Evolutionary conservation across 164 flowering plant genomes (phyloP).

Genomic region (Tetracentron sinense): DNA sequence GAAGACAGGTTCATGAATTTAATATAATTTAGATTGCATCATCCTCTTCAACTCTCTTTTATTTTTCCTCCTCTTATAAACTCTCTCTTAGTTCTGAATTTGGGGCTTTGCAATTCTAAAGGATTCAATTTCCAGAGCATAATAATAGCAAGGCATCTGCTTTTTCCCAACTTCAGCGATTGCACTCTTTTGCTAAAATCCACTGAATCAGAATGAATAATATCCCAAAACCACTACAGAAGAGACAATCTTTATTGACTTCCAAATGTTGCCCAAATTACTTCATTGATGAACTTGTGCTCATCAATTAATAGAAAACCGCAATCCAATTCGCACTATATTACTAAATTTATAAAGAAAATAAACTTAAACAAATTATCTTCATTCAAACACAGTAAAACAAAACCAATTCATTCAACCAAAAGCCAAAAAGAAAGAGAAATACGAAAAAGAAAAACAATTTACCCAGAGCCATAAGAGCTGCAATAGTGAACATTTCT

Average conservation of each 20-base stretch:
- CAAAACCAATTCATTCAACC: not conserved
- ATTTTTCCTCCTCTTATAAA: too few relatives aligned
- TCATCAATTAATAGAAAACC: too few relatives aligned
- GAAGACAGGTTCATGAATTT: not conserved
- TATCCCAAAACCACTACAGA: too few relatives aligned
- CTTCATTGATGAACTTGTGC: too few relatives aligned
- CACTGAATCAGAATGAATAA: too few relatives aligned
- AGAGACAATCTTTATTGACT: too few relatives aligned
- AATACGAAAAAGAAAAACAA: not conserved
- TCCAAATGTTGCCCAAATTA: too few relatives aligned
- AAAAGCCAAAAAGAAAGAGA: not conserved
- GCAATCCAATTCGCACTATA: too few relatives aligned
- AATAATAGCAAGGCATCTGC: not conserved
- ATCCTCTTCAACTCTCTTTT: not conserved
- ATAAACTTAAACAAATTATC: too few relatives aligned
- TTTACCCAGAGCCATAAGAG: conserved; percentile 85
- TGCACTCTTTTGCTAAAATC: not conserved
- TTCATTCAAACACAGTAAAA: not conserved
- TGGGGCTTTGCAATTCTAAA: not conserved
- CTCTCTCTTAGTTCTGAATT: too few relatives aligned
- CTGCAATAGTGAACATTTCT: conserved; percentile 80
- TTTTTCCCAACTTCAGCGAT: not conserved
- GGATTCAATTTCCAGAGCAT: not conserved
- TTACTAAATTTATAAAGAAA: too few relatives aligned
- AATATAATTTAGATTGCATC: not conserved